A percentile compares a stretch with the other conserved stretches of the same genome.
Conservation (phyloP, 257 asterid species). For the Jacaranda copaia region DNA sequence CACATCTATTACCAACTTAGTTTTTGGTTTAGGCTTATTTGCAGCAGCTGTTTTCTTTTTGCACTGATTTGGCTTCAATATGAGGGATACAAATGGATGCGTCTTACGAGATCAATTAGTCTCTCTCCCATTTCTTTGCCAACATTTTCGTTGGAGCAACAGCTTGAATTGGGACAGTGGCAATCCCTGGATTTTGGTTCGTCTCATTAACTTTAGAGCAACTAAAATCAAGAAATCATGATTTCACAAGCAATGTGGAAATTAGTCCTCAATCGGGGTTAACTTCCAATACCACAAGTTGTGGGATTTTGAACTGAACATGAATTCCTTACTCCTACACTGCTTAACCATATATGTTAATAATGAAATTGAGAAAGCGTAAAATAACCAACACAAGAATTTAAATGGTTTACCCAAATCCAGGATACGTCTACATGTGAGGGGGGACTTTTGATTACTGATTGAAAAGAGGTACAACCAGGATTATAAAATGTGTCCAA, state of each 20-base stretch:
- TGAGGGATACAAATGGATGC: too few species aligned
- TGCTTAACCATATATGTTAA: not conserved
- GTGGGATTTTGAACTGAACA: not conserved
- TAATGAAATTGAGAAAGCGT: not conserved
- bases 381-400: too few species aligned
- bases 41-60: constrained; percentile 30
- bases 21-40: constrained; percentile 32
- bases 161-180: constrained; percentile 53
- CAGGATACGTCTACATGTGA: too few species aligned
- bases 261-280: not conserved
- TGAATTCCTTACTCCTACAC: not conserved
- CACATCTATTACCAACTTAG: too few species aligned
- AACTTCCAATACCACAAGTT: not conserved
- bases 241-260: constrained; percentile 10
- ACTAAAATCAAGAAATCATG: constrained; percentile 21
- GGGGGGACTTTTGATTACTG: too few species aligned
- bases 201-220: constrained; percentile 30
- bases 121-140: constrained; percentile 25
- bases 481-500: too few species aligned
- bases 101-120: not conserved
- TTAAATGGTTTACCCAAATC: too few species aligned
- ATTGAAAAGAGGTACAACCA: too few species aligned
- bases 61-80: not conserved
- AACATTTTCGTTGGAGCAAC: constrained; percentile 32
- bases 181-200: constrained; percentile 35